These are phyloP conservation scores for Gastrodia elata DNA, from an alignment of 106 monocot genomes.

Conservation along the genomic window DNA sequence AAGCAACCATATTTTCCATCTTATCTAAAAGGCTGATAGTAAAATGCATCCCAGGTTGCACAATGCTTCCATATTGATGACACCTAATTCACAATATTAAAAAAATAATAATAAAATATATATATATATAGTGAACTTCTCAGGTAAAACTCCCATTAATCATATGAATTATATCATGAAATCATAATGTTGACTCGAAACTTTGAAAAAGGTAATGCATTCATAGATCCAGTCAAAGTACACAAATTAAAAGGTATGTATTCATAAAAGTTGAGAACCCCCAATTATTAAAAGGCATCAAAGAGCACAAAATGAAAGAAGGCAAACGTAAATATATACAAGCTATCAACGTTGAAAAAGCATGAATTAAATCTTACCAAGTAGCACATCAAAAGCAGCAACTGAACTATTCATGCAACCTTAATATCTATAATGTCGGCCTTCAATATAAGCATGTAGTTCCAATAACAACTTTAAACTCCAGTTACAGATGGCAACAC, in stretches of 20 bases:
- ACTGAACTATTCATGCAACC: background rate
- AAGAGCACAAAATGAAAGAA: background rate
- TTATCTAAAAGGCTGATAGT: constrained; percentile 48
- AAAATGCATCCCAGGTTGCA: constrained; percentile 53
- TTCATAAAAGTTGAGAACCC: background rate
- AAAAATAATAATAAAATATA: background rate
- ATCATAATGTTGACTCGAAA: background rate
- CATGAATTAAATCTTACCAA: background rate
- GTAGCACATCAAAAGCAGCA: background rate
- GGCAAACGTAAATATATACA: background rate
- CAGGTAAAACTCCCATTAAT: background rate
- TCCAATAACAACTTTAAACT: too few relatives aligned
- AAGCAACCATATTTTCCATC: constrained; percentile 25
- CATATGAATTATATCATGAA: background rate
- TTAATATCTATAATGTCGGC: background rate
- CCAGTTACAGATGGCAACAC: too few relatives aligned
- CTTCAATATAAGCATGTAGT: background rate
- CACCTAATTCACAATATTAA: constrained; percentile 33
- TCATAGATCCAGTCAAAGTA: background rate
- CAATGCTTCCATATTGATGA: constrained; percentile 24
- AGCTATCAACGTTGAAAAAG: background rate
- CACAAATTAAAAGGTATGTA: background rate
- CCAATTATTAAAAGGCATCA: background rate
- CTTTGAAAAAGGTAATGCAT: background rate
- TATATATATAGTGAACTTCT: too few relatives aligned